phyloP scores from a whole-genome alignment of 202 grass and related monocot genomes.

The Cymbopogon flexuosus region DNA sequence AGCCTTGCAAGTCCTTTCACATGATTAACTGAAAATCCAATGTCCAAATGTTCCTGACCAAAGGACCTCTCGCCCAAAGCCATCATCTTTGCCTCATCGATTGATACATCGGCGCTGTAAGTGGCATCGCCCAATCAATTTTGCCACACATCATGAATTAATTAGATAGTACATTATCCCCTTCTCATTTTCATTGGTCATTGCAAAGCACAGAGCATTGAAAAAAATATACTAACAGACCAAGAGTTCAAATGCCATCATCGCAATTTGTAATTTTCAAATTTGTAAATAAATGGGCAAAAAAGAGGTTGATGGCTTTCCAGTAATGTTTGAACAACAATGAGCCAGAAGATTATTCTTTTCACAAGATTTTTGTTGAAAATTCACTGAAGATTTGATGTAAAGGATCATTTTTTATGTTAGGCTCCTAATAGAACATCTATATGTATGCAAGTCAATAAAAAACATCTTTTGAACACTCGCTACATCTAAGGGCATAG shows the following conservation, averaged over 20 bases:
- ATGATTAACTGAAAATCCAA: constrained; percentile 18
- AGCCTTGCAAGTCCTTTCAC: constrained; percentile 16
- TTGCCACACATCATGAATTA: constrained; percentile 1
- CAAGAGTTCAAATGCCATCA: background rate
- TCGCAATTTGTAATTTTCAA: background rate
- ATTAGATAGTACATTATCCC: background rate
- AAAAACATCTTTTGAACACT: background rate
- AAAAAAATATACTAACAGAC: background rate
- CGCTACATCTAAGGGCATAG: background rate
- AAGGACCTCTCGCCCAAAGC: background rate
- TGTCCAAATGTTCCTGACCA: constrained; percentile 16
- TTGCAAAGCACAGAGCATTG: background rate
- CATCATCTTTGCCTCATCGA: constrained; percentile 10
- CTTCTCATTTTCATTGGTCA: background rate
- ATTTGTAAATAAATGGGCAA: background rate
- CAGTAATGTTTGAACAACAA: background rate
- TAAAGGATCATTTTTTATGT: background rate
- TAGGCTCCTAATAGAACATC: background rate
- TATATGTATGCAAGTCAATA: background rate
- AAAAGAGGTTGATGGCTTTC: background rate
- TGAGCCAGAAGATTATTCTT: background rate
- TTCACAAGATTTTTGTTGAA: background rate
- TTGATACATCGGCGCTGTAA: background rate
- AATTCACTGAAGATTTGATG: background rate
- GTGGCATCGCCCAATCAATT: constrained; percentile 14